Base-by-base conservation (phyloP, 305 asterid genomes). In the Fraxinus xanthoxyloides region DNA sequence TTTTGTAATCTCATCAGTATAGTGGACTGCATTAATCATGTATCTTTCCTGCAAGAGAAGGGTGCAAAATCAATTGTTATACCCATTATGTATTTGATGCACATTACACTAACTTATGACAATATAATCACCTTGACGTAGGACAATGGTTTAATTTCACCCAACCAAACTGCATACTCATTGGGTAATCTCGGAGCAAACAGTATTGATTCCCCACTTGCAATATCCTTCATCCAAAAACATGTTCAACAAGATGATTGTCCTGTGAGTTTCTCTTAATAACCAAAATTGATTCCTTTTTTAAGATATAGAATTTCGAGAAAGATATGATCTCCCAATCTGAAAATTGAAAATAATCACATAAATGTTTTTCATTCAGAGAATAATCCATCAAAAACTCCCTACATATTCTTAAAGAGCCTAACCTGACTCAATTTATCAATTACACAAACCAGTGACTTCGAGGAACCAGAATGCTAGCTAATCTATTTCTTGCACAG, bases 111-210 rank as follows among this genome's bases (percentile, higher is more conserved):
- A 70, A 76, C 48, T 35, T 26, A 67, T 38, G 35, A 84, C 61
- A 59, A 36, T 72, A 75, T 43, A 82, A 48, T 88, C 81, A 94
- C 97, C 98, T 93, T 92, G 92, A 91, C 94, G 91, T 90, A 86
- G 84, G 97, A 82, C 72, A 84, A 40, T 36, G 95, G 89, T 90
- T 94, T 93, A 87, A 95, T 94, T 86, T 94, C 90, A 78, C 99
- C 98, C 93, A 91, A 80, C 99, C 99, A 95, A 86, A 94, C 91
- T 48, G 97, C 97, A 89, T 95, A 95, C 0, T 90, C 95, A 86
- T 90, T 85, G 67, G 97, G 97, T 82, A 95, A 87, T 84, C 98
- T 91, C 1, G 98, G 97, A 87, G 91, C 92, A 93, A 95, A 95
- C 54, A 95, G 93, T 82, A 93, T 86, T 65, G 97, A 89, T 72